A percentile compares a stretch with the other conserved stretches of the same genome.
Conservation (phyloP, 2,329 filamentous ascomycete genomes). For the Neopestalotiopsis sp. region DNA sequence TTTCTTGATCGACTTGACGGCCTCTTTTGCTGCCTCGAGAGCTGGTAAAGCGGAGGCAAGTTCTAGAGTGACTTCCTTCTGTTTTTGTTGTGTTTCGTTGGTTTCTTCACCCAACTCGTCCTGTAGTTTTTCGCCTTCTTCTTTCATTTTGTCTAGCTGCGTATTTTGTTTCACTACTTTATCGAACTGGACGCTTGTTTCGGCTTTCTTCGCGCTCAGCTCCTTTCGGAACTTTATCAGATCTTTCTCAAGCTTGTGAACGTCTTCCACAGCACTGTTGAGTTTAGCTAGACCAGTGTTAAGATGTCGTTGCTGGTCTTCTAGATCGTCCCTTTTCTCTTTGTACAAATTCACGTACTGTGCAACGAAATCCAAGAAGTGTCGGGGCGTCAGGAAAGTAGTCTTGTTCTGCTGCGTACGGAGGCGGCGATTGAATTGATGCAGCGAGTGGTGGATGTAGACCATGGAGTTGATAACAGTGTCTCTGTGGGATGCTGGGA, state of each 20-base stretch:
- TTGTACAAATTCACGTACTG: slow-evolving; percentile 98
- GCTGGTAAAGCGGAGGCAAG: slow-evolving; percentile 91
- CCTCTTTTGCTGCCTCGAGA: slow-evolving; percentile 89
- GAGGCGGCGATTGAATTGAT: slow-evolving; percentile 85
- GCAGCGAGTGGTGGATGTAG: slow-evolving; percentile 94
- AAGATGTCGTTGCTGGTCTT: slow-evolving; percentile 97
- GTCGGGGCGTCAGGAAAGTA: slow-evolving; percentile 92
- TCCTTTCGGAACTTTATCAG: slow-evolving; percentile 94
- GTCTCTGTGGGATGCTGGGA: slow-evolving; percentile 90
- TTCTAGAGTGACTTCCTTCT: slow-evolving; percentile 83
- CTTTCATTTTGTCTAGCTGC: neutral
- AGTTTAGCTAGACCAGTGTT: slow-evolving; percentile 98
- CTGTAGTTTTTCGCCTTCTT: slow-evolving; percentile 43
- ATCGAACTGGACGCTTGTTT: slow-evolving; percentile 67
- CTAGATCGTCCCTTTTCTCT: slow-evolving; percentile 96
- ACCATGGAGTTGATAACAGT: slow-evolving; percentile 98
- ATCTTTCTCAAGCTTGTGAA: slow-evolving; percentile 87
- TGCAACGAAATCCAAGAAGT: slow-evolving; percentile 97
- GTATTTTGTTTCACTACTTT: neutral
- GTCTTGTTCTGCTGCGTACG: slow-evolving; percentile 90
- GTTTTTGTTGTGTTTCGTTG: too few species aligned
- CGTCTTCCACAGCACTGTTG: slow-evolving; percentile 95
- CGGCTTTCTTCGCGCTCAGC: slow-evolving; percentile 89
- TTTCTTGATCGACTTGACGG: slow-evolving; percentile 97
- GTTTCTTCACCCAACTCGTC: slow-evolving; percentile 41